Conservation (phyloP, 148 eudicot species). For the Selenicereus undatus region DNA sequence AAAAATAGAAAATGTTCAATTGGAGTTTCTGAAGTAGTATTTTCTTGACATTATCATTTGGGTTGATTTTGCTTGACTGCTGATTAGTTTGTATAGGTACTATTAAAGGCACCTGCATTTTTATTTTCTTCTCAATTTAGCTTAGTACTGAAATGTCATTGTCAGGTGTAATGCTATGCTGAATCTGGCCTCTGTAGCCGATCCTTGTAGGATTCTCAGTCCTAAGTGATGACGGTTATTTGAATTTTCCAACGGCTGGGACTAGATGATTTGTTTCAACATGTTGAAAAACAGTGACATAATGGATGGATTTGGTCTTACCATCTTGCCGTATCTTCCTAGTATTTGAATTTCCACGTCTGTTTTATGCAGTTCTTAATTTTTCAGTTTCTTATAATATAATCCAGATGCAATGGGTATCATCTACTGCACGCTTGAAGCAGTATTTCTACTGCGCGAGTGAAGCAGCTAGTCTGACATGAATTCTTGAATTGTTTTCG, state of each 20-base stretch:
- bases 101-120: neutral
- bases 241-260: neutral
- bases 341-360: neutral
- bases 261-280: neutral
- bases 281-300: neutral
- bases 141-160: neutral
- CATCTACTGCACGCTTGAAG: no score
- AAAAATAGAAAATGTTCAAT: neutral
- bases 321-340: neutral
- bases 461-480: neutral
- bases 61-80: neutral
- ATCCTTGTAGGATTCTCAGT: no score
- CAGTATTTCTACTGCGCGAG: neutral
- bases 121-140: neutral
- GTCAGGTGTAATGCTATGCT: neutral
- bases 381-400: neutral
- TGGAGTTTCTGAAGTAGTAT: neutral
- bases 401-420: neutral
- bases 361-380: neutral
- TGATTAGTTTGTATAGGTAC: neutral
- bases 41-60: neutral
- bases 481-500: neutral
- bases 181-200: neutral
- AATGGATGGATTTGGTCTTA: neutral
- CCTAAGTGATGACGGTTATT: neutral